Percentiles rank a stretch among this genome's conserved stretches.
These are phyloP conservation scores for Termitomyces eurrhizus DNA, from an alignment of 768 basidiomycete species.

Conservation along the genomic window DNA sequence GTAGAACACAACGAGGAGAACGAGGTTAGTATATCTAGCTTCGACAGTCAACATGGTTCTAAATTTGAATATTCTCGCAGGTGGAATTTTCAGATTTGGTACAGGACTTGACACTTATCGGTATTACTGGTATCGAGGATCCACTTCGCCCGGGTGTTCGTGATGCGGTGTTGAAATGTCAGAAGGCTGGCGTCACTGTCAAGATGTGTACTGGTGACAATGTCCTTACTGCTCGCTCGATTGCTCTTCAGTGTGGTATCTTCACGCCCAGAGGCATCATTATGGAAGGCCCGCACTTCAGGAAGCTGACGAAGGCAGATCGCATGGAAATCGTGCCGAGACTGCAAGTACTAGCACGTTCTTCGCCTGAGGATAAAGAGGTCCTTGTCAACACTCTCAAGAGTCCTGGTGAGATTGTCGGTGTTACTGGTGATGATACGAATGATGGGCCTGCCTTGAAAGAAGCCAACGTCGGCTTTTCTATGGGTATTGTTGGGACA, in stretches of 20 bases:
- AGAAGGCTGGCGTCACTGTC: slow-evolving; percentile 84
- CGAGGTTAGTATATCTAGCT: slow-evolving; percentile 39
- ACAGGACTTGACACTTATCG: slow-evolving; percentile 76
- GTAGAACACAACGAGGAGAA: slow-evolving; percentile 35
- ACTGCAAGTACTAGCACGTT: slow-evolving; percentile 94
- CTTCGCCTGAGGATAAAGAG: slow-evolving; percentile 97
- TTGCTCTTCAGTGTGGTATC: slow-evolving; percentile 94
- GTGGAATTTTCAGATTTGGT: slow-evolving; percentile 69
- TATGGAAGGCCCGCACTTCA: slow-evolving; percentile 97
- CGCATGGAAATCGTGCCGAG: slow-evolving; percentile 84
- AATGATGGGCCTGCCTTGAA: slow-evolving; percentile 97
- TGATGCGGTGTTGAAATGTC: slow-evolving; percentile 85
- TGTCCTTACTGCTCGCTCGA: slow-evolving; percentile 92
- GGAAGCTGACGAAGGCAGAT: slow-evolving; percentile 66
- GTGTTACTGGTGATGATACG: slow-evolving; percentile 96
- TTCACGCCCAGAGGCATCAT: slow-evolving; percentile 91
- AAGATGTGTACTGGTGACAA: slow-evolving; percentile 99
- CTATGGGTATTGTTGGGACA: slow-evolving; percentile 94
- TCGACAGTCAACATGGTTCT: background rate
- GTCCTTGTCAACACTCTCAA: slow-evolving; percentile 87
- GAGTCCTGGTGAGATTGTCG: slow-evolving; percentile 83
- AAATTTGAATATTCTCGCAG: slow-evolving; percentile 30
- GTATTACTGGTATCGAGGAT: slow-evolving; percentile 94
- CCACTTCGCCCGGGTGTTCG: slow-evolving; percentile 75
- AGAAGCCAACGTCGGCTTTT: slow-evolving; percentile 94